Conservation (phyloP, 306 rosid genomes). For the Alnus rubra region DNA sequence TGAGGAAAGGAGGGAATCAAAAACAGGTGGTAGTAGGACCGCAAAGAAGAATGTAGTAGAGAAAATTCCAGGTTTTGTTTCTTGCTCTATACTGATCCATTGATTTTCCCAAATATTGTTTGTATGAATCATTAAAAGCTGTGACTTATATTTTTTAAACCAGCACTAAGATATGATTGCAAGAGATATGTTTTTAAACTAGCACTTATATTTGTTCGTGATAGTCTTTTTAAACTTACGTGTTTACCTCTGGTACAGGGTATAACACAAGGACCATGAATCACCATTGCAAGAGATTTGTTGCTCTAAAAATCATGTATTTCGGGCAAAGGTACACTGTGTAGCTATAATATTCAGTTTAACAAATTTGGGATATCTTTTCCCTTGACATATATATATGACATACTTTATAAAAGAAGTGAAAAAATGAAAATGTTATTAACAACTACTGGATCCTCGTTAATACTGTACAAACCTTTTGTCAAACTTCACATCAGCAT, state of each 20-base stretch:
- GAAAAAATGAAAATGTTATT: neutral
- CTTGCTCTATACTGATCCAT: constrained; percentile 3
- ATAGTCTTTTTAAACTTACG: constrained; percentile 12
- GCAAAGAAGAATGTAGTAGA: constrained; percentile 33
- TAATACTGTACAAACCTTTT: neutral
- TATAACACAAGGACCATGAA: constrained; percentile 39
- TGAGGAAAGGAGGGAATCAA: constrained; percentile 31
- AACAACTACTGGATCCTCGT: neutral
- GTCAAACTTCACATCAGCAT: neutral
- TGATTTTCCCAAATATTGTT: neutral
- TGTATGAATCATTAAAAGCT: neutral
- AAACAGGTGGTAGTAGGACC: constrained; percentile 30
- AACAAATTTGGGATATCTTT: neutral
- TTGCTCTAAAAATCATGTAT: constrained; percentile 88
- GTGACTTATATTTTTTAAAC: neutral
- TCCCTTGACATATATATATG: constrained; percentile 17
- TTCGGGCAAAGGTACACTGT: constrained; percentile 75
- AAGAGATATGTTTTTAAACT: too few species aligned
- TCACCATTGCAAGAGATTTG: constrained; percentile 66
- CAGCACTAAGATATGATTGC: neutral
- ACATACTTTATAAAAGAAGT: neutral
- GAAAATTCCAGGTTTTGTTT: constrained; percentile 45
- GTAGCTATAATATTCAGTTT: constrained; percentile 23
- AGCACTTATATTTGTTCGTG: too few species aligned
- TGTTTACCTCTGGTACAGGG: constrained; percentile 48